Base-by-base conservation (phyloP, 2,329 filamentous ascomycete genomes). In the Byssothecium circinans region DNA sequence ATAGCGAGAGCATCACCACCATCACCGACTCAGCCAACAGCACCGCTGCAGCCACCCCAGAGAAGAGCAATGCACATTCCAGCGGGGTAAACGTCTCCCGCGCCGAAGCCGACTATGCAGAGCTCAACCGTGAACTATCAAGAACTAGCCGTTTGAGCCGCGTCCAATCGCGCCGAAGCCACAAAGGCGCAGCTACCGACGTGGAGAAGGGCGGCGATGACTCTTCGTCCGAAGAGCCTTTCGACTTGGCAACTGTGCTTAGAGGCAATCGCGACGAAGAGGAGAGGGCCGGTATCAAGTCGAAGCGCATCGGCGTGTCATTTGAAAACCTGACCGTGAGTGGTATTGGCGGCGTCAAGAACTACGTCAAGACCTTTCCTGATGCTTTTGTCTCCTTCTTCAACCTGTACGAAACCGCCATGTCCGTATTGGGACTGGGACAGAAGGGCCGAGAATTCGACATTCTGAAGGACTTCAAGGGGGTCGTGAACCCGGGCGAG, bases 281-380 rank as follows among this genome's bases (percentile, higher is more conserved):
- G 62, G 79, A 81, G 51, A 83, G 87, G 52, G 87, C 88, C 5
- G 90, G 90, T 1, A 95, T 95, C 70, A 85, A 84, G 50, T 79
- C 84, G 4, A 95, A 95, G 75, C 84, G 87, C 58, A 69, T 71
- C 53, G 78, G 88, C 23, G 87, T 90, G 0, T 81, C 88, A 53
- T 95, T 89, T 88, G 83, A 94, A 44, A 78, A 80, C 15, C 73
- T 95, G 40, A 89, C 87, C 0, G 89, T 94, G 32, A 84, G 82
- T 65, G 89, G 89, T 12, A 81, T 86, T 53, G 87, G 88, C 19
- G 88, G 89, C 25, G 79, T 82, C 43, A 84, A 86, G 58, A 91
- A 90, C 66, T 88, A 83, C 53, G 78, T 81, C 54, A 80, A 70
- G 54, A 32, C 45, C 19, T 49, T 94, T 58, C 88, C 89, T 0